Base-by-base conservation (phyloP, 2,329 filamentous ascomycete genomes). In the Chrysoporthe deuterocubensis region DNA sequence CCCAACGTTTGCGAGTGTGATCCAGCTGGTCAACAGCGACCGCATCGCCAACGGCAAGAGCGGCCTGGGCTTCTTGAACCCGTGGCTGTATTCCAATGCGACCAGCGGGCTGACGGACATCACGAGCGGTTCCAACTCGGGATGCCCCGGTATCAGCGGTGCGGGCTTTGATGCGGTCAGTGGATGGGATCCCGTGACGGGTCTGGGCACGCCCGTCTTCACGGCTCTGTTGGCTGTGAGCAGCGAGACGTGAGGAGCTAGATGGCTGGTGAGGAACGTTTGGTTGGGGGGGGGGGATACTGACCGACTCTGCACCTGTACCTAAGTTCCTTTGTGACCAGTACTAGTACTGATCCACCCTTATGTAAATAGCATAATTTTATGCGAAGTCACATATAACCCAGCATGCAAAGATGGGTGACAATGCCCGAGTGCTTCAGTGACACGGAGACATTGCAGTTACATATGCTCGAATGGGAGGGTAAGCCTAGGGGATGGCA, bases 1-100 rank as follows among this genome's bases (percentile, higher is more conserved):
- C 0, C 87, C 87, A 0, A 78, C 83, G 0, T 82, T 85, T 54
- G 83, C 85, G 0, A 82, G 80, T 40, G 81, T 89, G 68, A 77
- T 88, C 59, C 79, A 84, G 3, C 80, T 86, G 32, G 72, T 89
- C 52, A 88, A 88, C 71, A 82, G 84, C 61, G 81, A 81, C 16
- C 76, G 84, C 46, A 73, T 87, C 18, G 75, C 79, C 4, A 76
- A 78, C 26, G 81, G 82, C 2, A 81, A 81, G 71, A 65, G 77
- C 3, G 72, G 72, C 1, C 74, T 83, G 62, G 81, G 81, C 0
- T 83, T 83, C 67, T 67, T 83, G 44, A 83, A 83, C 67, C 71
- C 71, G 4, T 73, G 66, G 66, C 50, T 73, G 44, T 73, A 73
- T 63, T 18, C 44, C 3, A 68, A 65, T 18, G 72, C 71, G 7